Percentiles rank a stretch among this genome's conserved stretches.
These are phyloP conservation scores for Puccinia novopanici DNA, from an alignment of 1,284 basidiomycete species.

Conservation along the genomic window DNA sequence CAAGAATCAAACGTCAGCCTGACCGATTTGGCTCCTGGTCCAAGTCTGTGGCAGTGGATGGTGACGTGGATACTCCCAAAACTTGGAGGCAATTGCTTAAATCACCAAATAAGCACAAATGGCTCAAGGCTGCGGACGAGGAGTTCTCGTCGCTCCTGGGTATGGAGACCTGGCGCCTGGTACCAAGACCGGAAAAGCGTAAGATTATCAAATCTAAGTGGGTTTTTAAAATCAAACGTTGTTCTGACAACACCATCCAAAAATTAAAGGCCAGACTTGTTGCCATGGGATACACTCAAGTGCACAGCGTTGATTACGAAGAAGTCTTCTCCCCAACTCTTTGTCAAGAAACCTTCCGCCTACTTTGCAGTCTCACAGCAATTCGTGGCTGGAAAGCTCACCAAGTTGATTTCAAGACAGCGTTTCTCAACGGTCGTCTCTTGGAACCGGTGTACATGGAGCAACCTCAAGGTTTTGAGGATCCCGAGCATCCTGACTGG, in stretches of 20 bases:
- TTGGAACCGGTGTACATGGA: neutral
- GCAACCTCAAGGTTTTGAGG: constrained; percentile 4
- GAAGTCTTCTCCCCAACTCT: constrained; percentile 13
- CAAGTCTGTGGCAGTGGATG: neutral
- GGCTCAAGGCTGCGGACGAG: no score
- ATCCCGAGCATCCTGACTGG: constrained; percentile 7
- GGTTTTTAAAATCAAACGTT: neutral
- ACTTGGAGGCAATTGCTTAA: constrained; percentile 13
- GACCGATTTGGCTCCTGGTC: neutral
- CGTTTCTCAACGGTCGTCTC: constrained; percentile 11
- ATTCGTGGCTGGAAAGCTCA: neutral
- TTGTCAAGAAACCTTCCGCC: constrained; percentile 1
- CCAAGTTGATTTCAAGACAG: no score
- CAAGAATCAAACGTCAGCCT: neutral
- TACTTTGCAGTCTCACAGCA: neutral
- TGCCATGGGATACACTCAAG: constrained; percentile 20
- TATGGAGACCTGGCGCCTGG: neutral
- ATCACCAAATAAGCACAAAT: no score
- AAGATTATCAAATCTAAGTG: neutral
- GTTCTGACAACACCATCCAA: neutral
- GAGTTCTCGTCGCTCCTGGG: no score
- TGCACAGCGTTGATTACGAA: neutral
- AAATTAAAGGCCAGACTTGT: neutral
- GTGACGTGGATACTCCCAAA: constrained; percentile 21
- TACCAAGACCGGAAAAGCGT: neutral